Percentiles rank a stretch among this genome's conserved stretches.
phyloP scores from a whole-genome alignment of 2,329 filamentous ascomycete species.

The Colletotrichum sp. region DNA sequence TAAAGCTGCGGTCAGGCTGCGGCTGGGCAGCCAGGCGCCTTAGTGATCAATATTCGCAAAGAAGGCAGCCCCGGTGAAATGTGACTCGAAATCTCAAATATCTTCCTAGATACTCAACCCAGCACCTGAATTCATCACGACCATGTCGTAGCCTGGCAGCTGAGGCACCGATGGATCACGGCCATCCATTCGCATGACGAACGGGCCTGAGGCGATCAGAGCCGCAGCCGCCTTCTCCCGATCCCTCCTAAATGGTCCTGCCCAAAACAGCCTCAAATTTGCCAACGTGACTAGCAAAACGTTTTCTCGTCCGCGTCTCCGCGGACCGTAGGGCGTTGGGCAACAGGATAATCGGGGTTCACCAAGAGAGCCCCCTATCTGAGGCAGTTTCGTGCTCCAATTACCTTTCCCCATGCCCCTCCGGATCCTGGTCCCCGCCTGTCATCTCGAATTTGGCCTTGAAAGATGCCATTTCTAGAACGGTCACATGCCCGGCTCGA shows the following conservation, averaged over 20 bases:
- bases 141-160: background rate
- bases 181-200: background rate
- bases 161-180: background rate
- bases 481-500: background rate
- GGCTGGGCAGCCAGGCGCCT: background rate
- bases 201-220: background rate
- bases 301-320: background rate
- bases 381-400: background rate
- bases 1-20: background rate
- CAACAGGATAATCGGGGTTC: background rate
- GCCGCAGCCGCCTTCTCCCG: constrained; percentile 16
- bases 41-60: background rate
- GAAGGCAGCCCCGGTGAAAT: background rate
- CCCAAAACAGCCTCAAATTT: background rate
- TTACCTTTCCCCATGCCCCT: background rate
- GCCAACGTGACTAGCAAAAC: background rate
- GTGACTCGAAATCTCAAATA: background rate
- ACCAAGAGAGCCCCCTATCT: background rate
- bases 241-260: background rate
- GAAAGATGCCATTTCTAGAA: background rate
- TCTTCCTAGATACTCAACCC: background rate
- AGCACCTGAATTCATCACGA: background rate
- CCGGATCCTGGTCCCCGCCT: background rate
- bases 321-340: background rate
- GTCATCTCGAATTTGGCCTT: background rate